phyloP scores from a whole-genome alignment of 2,329 filamentous ascomycete species.

The Cryphonectria parasitica region DNA sequence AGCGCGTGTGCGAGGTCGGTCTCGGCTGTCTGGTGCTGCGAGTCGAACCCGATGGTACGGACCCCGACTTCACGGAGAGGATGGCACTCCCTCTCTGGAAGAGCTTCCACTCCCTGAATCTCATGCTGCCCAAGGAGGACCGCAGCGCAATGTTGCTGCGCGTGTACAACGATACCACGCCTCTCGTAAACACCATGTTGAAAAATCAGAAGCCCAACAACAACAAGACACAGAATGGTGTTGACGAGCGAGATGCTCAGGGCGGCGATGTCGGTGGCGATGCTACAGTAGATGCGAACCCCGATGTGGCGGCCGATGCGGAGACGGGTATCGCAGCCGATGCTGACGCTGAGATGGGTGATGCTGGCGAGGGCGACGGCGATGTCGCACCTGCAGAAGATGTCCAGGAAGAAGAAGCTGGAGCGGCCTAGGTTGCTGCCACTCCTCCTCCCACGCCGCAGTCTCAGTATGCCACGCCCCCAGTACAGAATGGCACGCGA shows the following conservation, averaged over 20 bases:
- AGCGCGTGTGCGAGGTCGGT: conserved; percentile 74
- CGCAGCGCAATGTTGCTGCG: conserved; percentile 88
- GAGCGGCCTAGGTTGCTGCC: conserved; percentile 1
- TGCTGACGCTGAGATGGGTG: conserved; percentile 11
- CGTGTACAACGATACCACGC: conserved; percentile 86
- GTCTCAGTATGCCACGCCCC: background rate
- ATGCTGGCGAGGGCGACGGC: background rate
- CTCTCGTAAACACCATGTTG: conserved; percentile 72
- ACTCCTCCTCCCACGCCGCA: background rate
- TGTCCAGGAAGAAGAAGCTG: conserved; percentile 14
- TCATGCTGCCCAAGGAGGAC: conserved; percentile 98
- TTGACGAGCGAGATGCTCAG: conserved; percentile 38
- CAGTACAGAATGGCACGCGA: background rate
- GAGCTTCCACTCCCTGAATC: conserved; percentile 86
- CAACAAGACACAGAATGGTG: conserved; percentile 40
- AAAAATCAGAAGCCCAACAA: conserved; percentile 52
- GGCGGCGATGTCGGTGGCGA: conserved; percentile 36
- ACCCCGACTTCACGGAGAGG: conserved; percentile 66
- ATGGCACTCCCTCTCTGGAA: conserved; percentile 95
- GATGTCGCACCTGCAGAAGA: conserved; percentile 14
- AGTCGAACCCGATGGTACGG: conserved; percentile 73
- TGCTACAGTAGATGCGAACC: background rate
- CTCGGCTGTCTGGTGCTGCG: conserved; percentile 93
- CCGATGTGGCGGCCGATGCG: background rate
- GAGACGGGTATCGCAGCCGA: conserved; percentile 1